These are phyloP conservation scores for Yarrowia divulgata DNA, from an alignment of 805 yeast species.

Conservation along the genomic window DNA sequence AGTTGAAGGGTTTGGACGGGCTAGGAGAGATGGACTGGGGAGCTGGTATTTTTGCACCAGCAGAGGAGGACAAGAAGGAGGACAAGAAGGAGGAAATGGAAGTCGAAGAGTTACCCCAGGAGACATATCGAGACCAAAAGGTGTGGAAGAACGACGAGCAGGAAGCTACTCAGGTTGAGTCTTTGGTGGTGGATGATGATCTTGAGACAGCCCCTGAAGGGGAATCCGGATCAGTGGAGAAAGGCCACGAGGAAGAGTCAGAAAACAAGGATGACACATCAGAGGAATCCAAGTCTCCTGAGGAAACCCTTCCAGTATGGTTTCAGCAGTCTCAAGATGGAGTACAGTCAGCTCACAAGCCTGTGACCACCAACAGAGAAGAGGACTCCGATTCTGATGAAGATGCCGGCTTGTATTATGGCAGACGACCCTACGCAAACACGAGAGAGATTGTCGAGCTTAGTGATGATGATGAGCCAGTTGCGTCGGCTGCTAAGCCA, in stretches of 20 bases:
- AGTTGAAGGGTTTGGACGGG: neutral
- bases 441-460: slow-evolving; percentile 12
- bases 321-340: slow-evolving; percentile 13
- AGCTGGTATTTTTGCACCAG: slow-evolving; percentile 10
- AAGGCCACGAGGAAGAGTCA: neutral
- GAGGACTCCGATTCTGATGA: slow-evolving; percentile 30
- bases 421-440: neutral
- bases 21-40: slow-evolving; percentile 25
- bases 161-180: neutral
- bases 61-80: neutral
- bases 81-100: neutral
- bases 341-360: neutral
- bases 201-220: neutral
- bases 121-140: slow-evolving; percentile 15
- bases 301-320: slow-evolving; percentile 12
- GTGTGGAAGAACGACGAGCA: slow-evolving; percentile 4
- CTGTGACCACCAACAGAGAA: neutral
- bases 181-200: neutral
- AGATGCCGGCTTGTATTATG: slow-evolving; percentile 18
- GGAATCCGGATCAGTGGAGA: neutral
- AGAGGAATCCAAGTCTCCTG: neutral
- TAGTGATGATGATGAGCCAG: slow-evolving; percentile 17
- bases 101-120: neutral
- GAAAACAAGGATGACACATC: neutral
- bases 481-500: neutral